Base-by-base conservation (phyloP, 2,329 filamentous ascomycete genomes). In the Stachybotrys chartarum region DNA sequence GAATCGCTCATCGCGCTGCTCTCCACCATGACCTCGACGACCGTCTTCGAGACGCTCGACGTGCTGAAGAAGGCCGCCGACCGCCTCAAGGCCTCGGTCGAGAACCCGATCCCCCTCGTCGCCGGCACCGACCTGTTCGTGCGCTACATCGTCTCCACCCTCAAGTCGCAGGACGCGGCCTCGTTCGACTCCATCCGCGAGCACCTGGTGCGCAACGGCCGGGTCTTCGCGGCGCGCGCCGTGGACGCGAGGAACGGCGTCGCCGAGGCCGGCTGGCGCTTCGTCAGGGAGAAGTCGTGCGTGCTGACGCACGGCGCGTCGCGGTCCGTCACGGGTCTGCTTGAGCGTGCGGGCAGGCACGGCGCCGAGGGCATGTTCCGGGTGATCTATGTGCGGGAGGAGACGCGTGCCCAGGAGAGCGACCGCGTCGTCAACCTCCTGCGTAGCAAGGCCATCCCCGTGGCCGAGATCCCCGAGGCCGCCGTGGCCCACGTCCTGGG, bases 121-220 rank as follows among this genome's bases (percentile, higher is more conserved):
- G 94, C 95, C 55, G 94, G 94, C 65, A 96, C 92, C 57, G 92
- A 97, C 70, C 84, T 97, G 57, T 97, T 99, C 78, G 89, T 94
- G 70, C 88, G 93, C 69, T 97, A 96, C 73, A 84, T 99, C 63
- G 87, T 96, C 65, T 85, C 86, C 55, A 91, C 80, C 60, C 78
- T 87, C 68, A 81, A 81, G 73, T 77, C 80, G 74, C 78, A 79
- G 61, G 73, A 75, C 30, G 16, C n/a, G 30, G 49, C 17, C 24
- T 35, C 49, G 24, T 97, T 97, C 71, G 88, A 92, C 59, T 84
- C 87, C 52, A 88, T 96, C 55, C 82, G 90, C 60, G 84, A 86
- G 66, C 91, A 97, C 73, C 79, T 97, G 31, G 78, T 97, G 53
- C 84, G 85, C 59, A 97, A 97, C 72, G 89, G 90, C 16, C 84